Evolutionary conservation across 164 flowering plant species (phyloP).

Genomic region (Liquidambar formosana): DNA sequence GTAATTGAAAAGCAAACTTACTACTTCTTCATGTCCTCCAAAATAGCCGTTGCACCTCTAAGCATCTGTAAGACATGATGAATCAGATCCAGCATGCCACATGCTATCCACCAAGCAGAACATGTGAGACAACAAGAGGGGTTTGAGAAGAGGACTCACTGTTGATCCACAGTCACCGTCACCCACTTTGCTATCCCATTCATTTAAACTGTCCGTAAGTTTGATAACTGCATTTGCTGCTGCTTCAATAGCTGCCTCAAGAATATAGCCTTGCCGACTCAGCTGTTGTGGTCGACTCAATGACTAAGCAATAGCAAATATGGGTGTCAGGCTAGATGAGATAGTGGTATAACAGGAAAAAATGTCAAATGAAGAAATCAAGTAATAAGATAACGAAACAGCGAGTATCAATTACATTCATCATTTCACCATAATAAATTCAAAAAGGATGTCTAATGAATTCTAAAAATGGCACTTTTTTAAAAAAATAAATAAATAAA

Average conservation of each 20-base stretch:
- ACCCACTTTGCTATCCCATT: slow-evolving; percentile 90
- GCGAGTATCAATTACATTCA: too few species aligned
- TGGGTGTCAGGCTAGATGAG: neutral
- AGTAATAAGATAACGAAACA: neutral
- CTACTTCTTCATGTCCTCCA: slow-evolving; percentile 79
- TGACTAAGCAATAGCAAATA: slow-evolving; percentile 30
- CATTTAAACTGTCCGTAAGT: slow-evolving; percentile 71
- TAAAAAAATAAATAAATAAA: too few species aligned
- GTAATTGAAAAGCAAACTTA: slow-evolving; percentile 31
- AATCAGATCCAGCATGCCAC: slow-evolving; percentile 9
- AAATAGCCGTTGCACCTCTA: slow-evolving; percentile 77
- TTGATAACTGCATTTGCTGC: slow-evolving; percentile 67
- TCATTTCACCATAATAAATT: too few species aligned
- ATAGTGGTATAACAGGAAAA: neutral
- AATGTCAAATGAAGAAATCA: neutral
- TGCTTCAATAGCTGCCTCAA: slow-evolving; percentile 86
- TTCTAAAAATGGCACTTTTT: too few species aligned
- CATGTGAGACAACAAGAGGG: neutral
- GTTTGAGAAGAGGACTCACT: slow-evolving; percentile 46
- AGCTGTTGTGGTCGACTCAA: slow-evolving; percentile 60
- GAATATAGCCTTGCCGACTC: slow-evolving; percentile 57
- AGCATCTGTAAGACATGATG: slow-evolving; percentile 60
- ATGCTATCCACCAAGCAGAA: slow-evolving; percentile 6
- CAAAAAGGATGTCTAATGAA: too few species aligned
- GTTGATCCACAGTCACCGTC: slow-evolving; percentile 99